phyloP scores from a whole-genome alignment of 2,329 filamentous ascomycete species.

The Septoria linicola region DNA sequence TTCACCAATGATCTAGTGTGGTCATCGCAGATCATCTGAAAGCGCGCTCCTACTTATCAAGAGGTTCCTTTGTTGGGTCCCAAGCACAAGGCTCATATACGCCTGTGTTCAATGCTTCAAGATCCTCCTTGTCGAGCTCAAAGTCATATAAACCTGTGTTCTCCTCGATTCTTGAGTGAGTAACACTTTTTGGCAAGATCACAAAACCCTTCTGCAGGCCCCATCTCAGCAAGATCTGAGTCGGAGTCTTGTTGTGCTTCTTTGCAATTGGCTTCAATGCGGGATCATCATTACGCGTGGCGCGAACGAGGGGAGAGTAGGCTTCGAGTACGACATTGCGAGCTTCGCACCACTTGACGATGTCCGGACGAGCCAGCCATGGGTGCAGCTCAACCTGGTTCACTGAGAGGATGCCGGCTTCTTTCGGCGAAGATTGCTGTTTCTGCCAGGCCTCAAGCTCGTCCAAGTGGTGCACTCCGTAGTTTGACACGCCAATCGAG shows the following conservation, averaged over 20 bases:
- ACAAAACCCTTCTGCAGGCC: slow-evolving; percentile 62
- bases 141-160: slow-evolving; percentile 62
- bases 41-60: slow-evolving; percentile 13
- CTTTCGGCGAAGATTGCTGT: slow-evolving; percentile 44
- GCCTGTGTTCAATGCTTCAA: slow-evolving; percentile 55
- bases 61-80: slow-evolving; percentile 52
- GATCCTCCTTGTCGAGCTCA: slow-evolving; percentile 57
- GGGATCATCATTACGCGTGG: slow-evolving; percentile 53
- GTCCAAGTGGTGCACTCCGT: slow-evolving; percentile 56
- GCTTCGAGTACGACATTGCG: slow-evolving; percentile 49
- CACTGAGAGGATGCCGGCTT: slow-evolving; percentile 71
- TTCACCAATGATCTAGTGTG: no score
- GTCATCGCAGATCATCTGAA: neutral
- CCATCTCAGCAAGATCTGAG: slow-evolving; percentile 62
- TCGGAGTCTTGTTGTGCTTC: slow-evolving; percentile 59
- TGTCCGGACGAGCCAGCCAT: slow-evolving; percentile 77
- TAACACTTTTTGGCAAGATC: slow-evolving; percentile 63
- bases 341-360: slow-evolving; percentile 72
- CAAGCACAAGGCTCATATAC: slow-evolving; percentile 59
- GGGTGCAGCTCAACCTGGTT: slow-evolving; percentile 90
- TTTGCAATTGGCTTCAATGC: slow-evolving; percentile 51
- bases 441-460: slow-evolving; percentile 56
- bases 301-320: slow-evolving; percentile 46
- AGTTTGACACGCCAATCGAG: slow-evolving; percentile 56
- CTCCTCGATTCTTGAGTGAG: slow-evolving; percentile 48